Evolutionary conservation across 192 early-diverging fungal genomes (phyloP).

Genomic region (Backusella circina): DNA sequence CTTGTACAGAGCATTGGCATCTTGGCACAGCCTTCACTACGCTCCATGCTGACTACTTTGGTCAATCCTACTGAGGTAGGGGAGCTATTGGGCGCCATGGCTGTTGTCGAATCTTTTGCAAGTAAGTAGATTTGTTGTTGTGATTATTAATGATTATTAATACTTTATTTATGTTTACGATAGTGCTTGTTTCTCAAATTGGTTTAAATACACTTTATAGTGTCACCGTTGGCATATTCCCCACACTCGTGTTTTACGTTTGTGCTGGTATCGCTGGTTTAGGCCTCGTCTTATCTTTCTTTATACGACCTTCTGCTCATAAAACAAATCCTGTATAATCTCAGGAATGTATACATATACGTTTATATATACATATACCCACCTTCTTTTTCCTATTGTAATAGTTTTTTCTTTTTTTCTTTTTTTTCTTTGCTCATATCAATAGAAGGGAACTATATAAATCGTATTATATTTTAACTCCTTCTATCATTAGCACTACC

Average conservation of each 20-base stretch:
- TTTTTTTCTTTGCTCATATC: not conserved
- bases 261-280: slow-evolving; percentile 27
- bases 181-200: slow-evolving; percentile 37
- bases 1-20: slow-evolving; percentile 29
- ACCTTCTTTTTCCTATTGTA: not conserved
- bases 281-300: slow-evolving; percentile 31
- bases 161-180: not conserved
- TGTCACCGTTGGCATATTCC: slow-evolving; percentile 29
- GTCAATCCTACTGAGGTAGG: slow-evolving; percentile 46
- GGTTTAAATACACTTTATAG: slow-evolving; percentile 44
- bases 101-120: slow-evolving; percentile 41
- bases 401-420: not conserved
- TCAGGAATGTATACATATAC: not conserved
- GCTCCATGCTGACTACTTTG: slow-evolving; percentile 39
- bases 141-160: not conserved
- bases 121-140: slow-evolving; percentile 8
- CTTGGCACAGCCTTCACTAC: slow-evolving; percentile 37
- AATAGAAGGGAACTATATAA: not conserved
- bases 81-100: slow-evolving; percentile 43
- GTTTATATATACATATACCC: not conserved
- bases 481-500: too few species aligned
- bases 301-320: slow-evolving; percentile 25
- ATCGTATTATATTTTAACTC: not conserved
- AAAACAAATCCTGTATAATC: not conserved
- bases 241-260: slow-evolving; percentile 40